Evolutionary conservation across 2,329 filamentous ascomycete species (phyloP).

Genomic region (Pseudogymnoascus sp.): DNA sequence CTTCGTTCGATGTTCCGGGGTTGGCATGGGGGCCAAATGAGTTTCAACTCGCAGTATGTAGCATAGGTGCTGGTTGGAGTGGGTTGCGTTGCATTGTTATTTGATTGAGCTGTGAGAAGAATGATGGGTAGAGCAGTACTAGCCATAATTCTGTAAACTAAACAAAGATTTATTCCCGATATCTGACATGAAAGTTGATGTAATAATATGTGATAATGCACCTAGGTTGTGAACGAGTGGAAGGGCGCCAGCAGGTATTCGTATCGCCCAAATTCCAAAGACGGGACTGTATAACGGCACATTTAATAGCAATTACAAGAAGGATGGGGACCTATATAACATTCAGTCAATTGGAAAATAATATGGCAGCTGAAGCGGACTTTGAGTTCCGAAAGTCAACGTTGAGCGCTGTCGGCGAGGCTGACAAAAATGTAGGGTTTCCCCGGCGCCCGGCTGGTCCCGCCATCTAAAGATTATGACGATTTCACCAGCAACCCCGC

Average conservation of each 20-base stretch:
- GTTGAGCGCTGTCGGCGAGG: neutral
- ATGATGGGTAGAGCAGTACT: conserved; percentile 10
- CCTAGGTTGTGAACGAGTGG: neutral
- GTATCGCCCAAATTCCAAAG: neutral
- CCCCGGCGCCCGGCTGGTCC: neutral
- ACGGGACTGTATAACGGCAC: neutral
- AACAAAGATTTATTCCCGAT: conserved; percentile 4
- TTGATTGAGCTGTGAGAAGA: conserved; percentile 1
- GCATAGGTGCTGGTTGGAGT: conserved; percentile 10
- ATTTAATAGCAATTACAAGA: neutral
- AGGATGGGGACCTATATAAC: neutral
- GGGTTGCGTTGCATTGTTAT: conserved; percentile 9
- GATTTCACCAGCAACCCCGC: neutral
- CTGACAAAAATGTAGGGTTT: conserved; percentile 5
- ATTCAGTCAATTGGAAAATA: neutral
- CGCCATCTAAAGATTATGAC: neutral
- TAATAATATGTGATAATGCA: neutral
- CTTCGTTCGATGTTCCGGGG: conserved; percentile 4
- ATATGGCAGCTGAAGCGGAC: neutral
- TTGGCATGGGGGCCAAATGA: conserved; percentile 6
- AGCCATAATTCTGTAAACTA: conserved; percentile 9
- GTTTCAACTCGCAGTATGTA: conserved; percentile 10
- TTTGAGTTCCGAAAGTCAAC: neutral
- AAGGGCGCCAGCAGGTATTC: neutral
- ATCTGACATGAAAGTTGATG: neutral